Evolutionary conservation across 2,329 filamentous ascomycete genomes (phyloP), one percentile per base, ranked within the genome.

Genomic region (Pseudocercospora musae): DNA sequence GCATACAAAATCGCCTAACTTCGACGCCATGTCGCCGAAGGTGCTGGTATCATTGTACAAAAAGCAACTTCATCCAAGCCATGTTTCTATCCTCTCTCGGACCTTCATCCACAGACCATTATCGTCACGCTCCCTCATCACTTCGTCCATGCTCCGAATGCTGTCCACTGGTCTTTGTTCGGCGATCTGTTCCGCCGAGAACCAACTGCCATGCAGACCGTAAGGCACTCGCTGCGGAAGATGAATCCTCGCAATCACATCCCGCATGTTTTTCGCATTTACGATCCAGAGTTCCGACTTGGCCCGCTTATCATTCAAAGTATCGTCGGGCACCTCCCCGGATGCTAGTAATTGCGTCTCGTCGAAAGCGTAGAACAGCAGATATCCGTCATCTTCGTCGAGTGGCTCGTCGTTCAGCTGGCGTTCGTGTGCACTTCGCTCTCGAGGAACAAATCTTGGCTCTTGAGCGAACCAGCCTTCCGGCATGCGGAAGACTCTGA

Each of bases 301-400:
- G 0, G 84, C 78, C 9, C 69, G 49, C 1, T 31, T 21, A 13
- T 49, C 40, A 0, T 20, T 46, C 4, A 74, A 70, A 11, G 18
- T 9, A n/a, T 86, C 79, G 0, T 57, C 27, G 3, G 71, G 71
- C 3, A 73, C 70, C 11, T 73, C 71, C 10, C 74, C 74, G 21
- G 63, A 58, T 4, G 58, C 48, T n/a, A 44, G 27, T 0, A 90
- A 76, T 70, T 90, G 87, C 1, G 80, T 78, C 68, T 90, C 88
- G 65, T 91, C 86, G 64, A 91, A 91, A 0, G 88, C 87, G 66
- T 89, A 90, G 50, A 85, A 87, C 4, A 91, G 76, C 0, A 90
- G 76, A 75, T 82, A 90, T 0, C 89, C 88, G 65, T 88, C 86
- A 67, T 90, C 87, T 71, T 91, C 89, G 29, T 54, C 52, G n/a